Evolutionary conservation across 148 eudicot species (phyloP).

Genomic region (Cornus suecica): DNA sequence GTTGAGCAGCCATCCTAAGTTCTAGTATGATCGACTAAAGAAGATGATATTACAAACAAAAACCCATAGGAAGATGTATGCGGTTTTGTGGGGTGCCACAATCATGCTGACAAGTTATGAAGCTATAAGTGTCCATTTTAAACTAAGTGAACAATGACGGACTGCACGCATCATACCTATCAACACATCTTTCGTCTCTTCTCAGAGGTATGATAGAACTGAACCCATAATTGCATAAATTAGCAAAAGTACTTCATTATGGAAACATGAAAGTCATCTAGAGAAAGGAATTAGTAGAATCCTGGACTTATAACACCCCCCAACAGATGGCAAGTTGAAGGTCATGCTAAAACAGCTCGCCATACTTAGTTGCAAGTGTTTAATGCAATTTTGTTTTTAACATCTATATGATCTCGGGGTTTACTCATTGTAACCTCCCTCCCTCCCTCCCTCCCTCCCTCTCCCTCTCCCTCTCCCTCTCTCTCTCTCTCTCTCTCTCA

Average conservation of each 20-base stretch:
- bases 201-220: background rate
- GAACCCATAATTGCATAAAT: background rate
- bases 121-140: background rate
- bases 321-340: slow-evolving; percentile 1
- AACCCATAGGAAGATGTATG: background rate
- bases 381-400: too few relatives aligned
- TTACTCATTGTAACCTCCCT: too few relatives aligned
- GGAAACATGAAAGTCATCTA: too few relatives aligned
- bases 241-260: background rate
- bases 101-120: background rate
- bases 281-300: background rate
- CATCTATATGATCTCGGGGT: too few relatives aligned
- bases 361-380: too few relatives aligned
- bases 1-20: too few relatives aligned
- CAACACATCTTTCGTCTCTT: background rate
- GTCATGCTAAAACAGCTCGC: background rate
- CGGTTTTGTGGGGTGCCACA: background rate
- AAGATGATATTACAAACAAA: background rate
- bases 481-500: too few relatives aligned
- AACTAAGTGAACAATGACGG: background rate
- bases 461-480: too few relatives aligned
- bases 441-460: too few relatives aligned
- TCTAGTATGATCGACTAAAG: background rate
- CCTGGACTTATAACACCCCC: background rate
- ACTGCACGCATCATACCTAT: background rate